phyloP scores from a whole-genome alignment of 2,329 filamentous ascomycete genomes.

The Didymella glomerata region DNA sequence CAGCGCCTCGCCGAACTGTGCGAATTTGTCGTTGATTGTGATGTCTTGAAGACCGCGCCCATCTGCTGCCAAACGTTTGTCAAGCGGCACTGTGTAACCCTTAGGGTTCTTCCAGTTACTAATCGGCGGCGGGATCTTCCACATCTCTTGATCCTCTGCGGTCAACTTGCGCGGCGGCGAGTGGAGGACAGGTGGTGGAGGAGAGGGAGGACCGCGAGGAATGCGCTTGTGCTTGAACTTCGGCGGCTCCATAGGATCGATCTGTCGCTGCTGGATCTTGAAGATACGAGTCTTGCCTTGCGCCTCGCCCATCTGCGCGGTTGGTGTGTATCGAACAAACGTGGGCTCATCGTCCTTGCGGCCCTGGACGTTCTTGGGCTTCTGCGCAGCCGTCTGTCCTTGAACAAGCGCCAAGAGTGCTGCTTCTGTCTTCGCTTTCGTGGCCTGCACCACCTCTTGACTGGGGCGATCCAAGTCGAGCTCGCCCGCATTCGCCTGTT shows the following conservation, averaged over 20 bases:
- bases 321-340: constrained; percentile 93
- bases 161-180: constrained; percentile 94
- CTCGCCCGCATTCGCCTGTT: constrained; percentile 91
- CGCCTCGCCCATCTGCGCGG: constrained; percentile 93
- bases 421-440: constrained; percentile 86
- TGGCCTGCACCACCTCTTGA: constrained; percentile 82
- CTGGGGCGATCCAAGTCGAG: constrained; percentile 85
- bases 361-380: constrained; percentile 91
- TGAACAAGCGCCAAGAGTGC: constrained; percentile 83
- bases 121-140: constrained; percentile 89
- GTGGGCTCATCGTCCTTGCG: constrained; percentile 84
- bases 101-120: constrained; percentile 99
- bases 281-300: constrained; percentile 92
- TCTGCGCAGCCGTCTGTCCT: constrained; percentile 88
- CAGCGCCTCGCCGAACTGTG: constrained; percentile 91
- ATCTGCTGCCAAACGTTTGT: constrained; percentile 94
- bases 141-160: constrained; percentile 95
- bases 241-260: constrained; percentile 94
- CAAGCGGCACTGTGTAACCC: constrained; percentile 93
- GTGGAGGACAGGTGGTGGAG: constrained; percentile 93
- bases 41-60: constrained; percentile 91
- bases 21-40: constrained; percentile 98
- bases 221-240: constrained; percentile 99
- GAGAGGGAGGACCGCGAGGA: constrained; percentile 87
- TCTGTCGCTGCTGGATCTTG: constrained; percentile 95